Evolutionary conservation across 208 protist genomes (phyloP).

Genomic region (Leishmania lainsoni): DNA sequence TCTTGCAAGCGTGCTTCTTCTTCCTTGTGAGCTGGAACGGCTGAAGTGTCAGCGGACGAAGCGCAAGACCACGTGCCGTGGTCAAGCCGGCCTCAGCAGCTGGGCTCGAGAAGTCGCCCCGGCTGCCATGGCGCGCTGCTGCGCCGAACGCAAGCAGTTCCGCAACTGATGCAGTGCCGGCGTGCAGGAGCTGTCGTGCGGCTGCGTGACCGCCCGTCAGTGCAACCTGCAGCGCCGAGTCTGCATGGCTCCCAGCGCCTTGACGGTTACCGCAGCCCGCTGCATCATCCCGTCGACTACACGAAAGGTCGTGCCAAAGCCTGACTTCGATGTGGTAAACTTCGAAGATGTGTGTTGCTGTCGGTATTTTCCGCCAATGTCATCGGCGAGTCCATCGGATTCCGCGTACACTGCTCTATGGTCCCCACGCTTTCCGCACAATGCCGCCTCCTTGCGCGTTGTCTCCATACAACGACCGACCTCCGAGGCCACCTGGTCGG

Average conservation of each 20-base stretch:
- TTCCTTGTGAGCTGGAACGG: conserved; percentile 36
- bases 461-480: neutral
- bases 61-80: neutral
- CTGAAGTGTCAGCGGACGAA: neutral
- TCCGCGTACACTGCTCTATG: neutral
- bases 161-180: conserved; percentile 5
- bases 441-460: neutral
- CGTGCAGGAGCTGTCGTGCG: conserved; percentile 29
- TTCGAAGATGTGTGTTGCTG: neutral
- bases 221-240: conserved; percentile 34
- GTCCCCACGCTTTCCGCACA: neutral
- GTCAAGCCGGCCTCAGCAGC: neutral
- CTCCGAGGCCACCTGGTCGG: conserved; percentile 24
- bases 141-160: conserved; percentile 3
- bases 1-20: conserved; percentile 48
- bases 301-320: conserved; percentile 39
- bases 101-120: neutral
- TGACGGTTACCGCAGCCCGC: conserved; percentile 36
- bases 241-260: conserved; percentile 37
- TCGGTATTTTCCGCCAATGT: neutral
- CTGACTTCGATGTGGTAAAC: conserved; percentile 2
- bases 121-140: neutral
- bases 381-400: neutral
- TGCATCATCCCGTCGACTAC: conserved; percentile 47
- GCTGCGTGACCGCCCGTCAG: conserved; percentile 32